These are phyloP conservation scores for Ailanthus altissimus DNA, from an alignment of 345 rosid genomes.

Conservation along the genomic window DNA sequence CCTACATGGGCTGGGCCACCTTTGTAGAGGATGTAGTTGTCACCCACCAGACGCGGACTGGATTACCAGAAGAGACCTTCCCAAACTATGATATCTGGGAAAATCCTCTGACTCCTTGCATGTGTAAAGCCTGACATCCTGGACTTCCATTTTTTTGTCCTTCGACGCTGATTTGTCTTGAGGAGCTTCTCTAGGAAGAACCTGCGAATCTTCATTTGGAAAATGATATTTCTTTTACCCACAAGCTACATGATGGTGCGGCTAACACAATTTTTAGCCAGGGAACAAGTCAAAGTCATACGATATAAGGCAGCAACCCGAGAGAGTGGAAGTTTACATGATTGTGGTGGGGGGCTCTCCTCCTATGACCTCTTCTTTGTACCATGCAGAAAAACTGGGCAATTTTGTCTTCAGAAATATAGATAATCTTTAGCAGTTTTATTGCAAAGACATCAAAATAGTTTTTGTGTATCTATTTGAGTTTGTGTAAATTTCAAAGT, in stretches of 20 bases:
- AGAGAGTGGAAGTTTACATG: not conserved
- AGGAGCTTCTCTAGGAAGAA: conserved; percentile 23
- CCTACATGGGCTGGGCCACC: conserved; percentile 98
- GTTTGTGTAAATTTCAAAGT: conserved; percentile 27
- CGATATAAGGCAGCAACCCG: not conserved
- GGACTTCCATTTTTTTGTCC: conserved; percentile 6
- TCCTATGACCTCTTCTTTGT: not conserved
- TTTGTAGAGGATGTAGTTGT: conserved; percentile 94
- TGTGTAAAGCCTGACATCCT: conserved; percentile 83
- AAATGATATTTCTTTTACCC: conserved; percentile 15
- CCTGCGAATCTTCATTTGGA: conserved; percentile 3
- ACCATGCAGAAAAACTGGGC: not conserved
- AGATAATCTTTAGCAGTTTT: not conserved
- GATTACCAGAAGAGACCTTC: conserved; percentile 98
- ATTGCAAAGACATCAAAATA: not conserved
- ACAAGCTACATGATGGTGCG: conserved; percentile 13
- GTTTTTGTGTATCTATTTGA: conserved; percentile 14
- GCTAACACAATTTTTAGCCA: not conserved
- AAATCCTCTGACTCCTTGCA: conserved; percentile 97
- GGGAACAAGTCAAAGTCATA: no score
- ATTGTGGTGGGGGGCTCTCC: not conserved
- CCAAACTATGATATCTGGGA: conserved; percentile 99
- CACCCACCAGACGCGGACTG: conserved; percentile 95
- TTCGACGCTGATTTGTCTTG: conserved; percentile 18
- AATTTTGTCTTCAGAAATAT: conserved; percentile 20